These are phyloP conservation scores for Lasiosphaeria miniovina DNA, from an alignment of 495 filamentous ascomycete species.

Conservation along the genomic window DNA sequence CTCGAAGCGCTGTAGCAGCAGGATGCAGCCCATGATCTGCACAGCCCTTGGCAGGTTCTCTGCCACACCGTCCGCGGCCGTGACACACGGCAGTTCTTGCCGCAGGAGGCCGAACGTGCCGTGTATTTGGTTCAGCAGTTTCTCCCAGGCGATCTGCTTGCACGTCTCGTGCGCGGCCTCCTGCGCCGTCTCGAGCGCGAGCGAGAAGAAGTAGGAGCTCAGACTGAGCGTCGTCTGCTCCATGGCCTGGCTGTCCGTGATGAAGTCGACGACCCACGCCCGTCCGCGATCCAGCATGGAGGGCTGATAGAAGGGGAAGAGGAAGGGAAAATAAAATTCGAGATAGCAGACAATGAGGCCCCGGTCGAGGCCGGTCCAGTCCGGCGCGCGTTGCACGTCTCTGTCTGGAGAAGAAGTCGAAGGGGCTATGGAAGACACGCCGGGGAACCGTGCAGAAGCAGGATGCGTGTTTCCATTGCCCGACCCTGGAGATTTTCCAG, in stretches of 20 bases:
- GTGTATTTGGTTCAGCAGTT: slow-evolving; percentile 36
- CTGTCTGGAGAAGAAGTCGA: not conserved
- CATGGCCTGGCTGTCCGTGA: slow-evolving; percentile 46
- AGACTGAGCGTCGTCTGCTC: slow-evolving; percentile 44
- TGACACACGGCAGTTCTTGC: slow-evolving; percentile 33
- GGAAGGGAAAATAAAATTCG: not conserved
- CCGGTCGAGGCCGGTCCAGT: not conserved
- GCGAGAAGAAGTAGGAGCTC: slow-evolving; percentile 47
- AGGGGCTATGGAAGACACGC: not conserved
- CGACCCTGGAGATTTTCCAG: not conserved
- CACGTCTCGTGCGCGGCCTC: slow-evolving; percentile 25
- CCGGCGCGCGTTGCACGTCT: not conserved
- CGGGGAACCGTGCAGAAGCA: not conserved
- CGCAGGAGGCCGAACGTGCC: slow-evolving; percentile 41
- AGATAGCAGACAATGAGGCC: not conserved
- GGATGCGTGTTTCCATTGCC: not conserved
- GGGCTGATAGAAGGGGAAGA: not conserved
- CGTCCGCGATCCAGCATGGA: slow-evolving; percentile 41
- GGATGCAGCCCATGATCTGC: slow-evolving; percentile 49
- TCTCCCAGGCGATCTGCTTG: slow-evolving; percentile 28
- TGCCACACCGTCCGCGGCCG: slow-evolving; percentile 31
- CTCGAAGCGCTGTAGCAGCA: slow-evolving; percentile 52
- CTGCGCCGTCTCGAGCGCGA: slow-evolving; percentile 22
- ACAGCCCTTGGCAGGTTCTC: slow-evolving; percentile 26
- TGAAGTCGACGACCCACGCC: slow-evolving; percentile 51